Evolutionary conservation across 257 asterid genomes (phyloP).

Genomic region (Paraleonurus japonicus): DNA sequence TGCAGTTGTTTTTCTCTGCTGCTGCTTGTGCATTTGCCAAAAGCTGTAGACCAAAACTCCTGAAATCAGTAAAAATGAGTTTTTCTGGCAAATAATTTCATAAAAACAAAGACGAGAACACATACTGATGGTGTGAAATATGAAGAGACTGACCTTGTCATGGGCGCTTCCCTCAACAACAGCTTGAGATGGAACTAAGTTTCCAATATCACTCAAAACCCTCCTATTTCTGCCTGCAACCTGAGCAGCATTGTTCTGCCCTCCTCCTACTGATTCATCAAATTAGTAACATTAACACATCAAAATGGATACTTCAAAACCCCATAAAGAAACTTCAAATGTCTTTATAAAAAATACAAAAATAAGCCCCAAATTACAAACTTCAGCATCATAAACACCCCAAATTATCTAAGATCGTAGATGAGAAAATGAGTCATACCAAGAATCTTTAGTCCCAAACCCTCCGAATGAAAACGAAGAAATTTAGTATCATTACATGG

Average conservation of each 20-base stretch:
- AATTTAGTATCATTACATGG: not conserved
- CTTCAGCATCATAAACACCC: not conserved
- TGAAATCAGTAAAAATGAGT: conserved; percentile 23
- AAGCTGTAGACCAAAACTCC: conserved; percentile 44
- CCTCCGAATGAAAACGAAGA: not conserved
- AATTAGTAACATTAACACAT: too few species aligned
- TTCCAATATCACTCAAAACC: conserved; percentile 75
- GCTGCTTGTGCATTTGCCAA: conserved; percentile 49
- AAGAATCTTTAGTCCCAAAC: conserved; percentile 10
- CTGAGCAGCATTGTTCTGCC: conserved; percentile 39
- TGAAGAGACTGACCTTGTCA: conserved; percentile 39
- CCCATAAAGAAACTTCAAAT: not conserved
- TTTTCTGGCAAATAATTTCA: not conserved
- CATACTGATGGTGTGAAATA: too few species aligned
- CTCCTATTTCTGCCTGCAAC: conserved; percentile 54
- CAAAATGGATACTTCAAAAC: too few species aligned
- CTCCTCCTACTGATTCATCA: conserved; percentile 37
- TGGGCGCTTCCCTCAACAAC: conserved; percentile 45
- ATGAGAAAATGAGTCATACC: not conserved
- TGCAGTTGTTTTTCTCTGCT: conserved; percentile 36
- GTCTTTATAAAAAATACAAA: too few species aligned
- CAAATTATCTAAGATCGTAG: not conserved
- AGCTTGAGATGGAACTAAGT: conserved; percentile 42
- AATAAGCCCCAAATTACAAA: too few species aligned
- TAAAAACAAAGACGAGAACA: not conserved